Base-by-base conservation (phyloP, 1,284 basidiomycete genomes). In the Dichomitus squalens region DNA sequence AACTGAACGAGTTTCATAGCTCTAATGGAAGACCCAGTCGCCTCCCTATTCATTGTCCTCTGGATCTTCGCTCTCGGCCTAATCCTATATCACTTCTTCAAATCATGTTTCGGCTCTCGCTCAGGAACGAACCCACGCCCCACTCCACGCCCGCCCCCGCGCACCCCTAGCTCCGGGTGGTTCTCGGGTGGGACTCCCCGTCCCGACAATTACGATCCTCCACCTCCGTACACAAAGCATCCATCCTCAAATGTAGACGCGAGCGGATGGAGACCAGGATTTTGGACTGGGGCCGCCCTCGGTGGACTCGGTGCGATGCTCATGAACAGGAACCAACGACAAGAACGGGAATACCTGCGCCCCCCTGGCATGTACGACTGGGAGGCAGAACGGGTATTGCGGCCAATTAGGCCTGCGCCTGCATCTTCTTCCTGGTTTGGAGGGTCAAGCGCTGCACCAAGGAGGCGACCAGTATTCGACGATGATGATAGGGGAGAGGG, bases 221-320 rank as follows among this genome's bases (percentile, higher is more conserved):
- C 94, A 0, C 93, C 94, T 7, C 93, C 93, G 0, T 96, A 95
- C 69, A 77, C 82, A 7, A 84, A 86, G 67, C 60, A 75, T 58
- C 54, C 68, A 7, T 23, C 70, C 9, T 40, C 63, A 6, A 20
- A 65, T 7, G 63, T 72, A 0, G 69, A 68, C 9, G 72, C 66
- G 27, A 65, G 66, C 53, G 77, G 61, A 47, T 85, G 84, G 76
- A 71, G 76, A 49, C 88, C 89, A 3, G 92, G 92, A 1, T 94
- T 95, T 70, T 93, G 87, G 89, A 87, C 86, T 0, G 93, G 93
- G 14, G 81, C 88, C 11, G 81, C 83, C 0, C 67, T 88, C 0
- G 92, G 90, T 7, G 87, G 86, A 36, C 70, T 88, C 0, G 88
- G 84, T 0, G 81, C 83, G 20, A 83, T 85, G 63, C 66, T 87